These are phyloP conservation scores for Colletotrichum trifolii DNA, from an alignment of 2,329 filamentous ascomycete species.

Conservation along the genomic window DNA sequence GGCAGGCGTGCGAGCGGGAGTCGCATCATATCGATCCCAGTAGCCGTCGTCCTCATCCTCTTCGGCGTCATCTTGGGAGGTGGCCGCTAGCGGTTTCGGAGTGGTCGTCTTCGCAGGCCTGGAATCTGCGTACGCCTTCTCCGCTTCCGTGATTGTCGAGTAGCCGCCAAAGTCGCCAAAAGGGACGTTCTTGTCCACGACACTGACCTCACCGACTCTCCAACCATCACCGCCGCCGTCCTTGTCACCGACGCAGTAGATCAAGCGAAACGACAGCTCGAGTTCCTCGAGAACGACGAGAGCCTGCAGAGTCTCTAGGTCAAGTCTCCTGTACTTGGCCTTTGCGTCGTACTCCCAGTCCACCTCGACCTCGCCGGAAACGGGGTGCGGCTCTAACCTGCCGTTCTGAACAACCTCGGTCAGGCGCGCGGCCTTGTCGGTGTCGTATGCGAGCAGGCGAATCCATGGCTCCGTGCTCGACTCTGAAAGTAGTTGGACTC, in stretches of 20 bases:
- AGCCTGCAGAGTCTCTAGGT: conserved; percentile 79
- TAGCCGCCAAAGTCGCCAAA: conserved; percentile 64
- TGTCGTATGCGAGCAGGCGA: conserved; percentile 76
- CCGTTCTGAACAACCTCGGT: conserved; percentile 71
- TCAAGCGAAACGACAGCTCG: conserved; percentile 71
- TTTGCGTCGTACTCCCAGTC: conserved; percentile 74
- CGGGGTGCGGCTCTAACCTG: conserved; percentile 80
- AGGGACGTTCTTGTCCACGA: conserved; percentile 67
- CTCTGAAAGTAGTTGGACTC: conserved; percentile 72
- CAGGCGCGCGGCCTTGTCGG: conserved; percentile 65
- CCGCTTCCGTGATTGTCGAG: conserved; percentile 68
- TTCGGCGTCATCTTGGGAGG: conserved; percentile 40
- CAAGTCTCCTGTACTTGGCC: conserved; percentile 73
- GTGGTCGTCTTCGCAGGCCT: conserved; percentile 40
- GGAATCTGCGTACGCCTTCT: conserved; percentile 61
- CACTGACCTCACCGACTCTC: conserved; percentile 77
- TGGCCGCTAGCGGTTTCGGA: conserved; percentile 27
- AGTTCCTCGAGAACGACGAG: conserved; percentile 71
- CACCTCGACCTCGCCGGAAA: conserved; percentile 82
- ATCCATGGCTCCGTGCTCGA: conserved; percentile 76
- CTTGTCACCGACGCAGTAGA: conserved; percentile 76
- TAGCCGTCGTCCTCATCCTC: conserved; percentile 81
- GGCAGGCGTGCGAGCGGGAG: conserved; percentile 66
- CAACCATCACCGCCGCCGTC: conserved; percentile 72
- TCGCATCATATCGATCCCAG: conserved; percentile 82